These are phyloP conservation scores for Chytridium lagenaria DNA, from an alignment of 371 early-diverging fungal genomes.

Conservation along the genomic window DNA sequence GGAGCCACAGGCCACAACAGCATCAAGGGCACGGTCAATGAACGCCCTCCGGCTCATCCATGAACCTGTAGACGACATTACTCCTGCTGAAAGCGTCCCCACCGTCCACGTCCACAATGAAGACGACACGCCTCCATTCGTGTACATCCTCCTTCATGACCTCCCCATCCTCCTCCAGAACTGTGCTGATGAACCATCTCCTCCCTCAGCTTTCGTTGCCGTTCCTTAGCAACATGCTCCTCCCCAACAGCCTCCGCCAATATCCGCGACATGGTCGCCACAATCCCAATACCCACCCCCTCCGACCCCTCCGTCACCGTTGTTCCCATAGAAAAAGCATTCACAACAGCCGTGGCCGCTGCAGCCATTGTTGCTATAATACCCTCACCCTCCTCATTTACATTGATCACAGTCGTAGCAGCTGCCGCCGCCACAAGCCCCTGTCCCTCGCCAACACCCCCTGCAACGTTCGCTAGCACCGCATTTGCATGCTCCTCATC, in stretches of 20 bases:
- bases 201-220: slow-evolving; percentile 3
- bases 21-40: slow-evolving; percentile 29
- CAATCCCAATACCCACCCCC: neutral
- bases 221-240: neutral
- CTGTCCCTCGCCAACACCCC: neutral
- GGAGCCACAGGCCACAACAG: slow-evolving; percentile 29
- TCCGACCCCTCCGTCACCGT: neutral
- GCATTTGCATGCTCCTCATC: slow-evolving; percentile 32
- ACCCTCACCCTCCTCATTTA: neutral
- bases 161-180: neutral
- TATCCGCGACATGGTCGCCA: slow-evolving; percentile 2
- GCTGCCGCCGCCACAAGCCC: neutral
- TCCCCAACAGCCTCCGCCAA: slow-evolving; percentile 17
- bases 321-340: neutral
- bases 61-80: neutral
- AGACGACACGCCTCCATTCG: slow-evolving; percentile 2
- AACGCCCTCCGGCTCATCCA: slow-evolving; percentile 23
- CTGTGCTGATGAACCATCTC: neutral
- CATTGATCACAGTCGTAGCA: neutral
- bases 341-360: neutral
- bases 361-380: neutral
- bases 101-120: slow-evolving; percentile 8
- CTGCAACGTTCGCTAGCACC: neutral
- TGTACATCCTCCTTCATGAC: neutral
- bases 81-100: slow-evolving; percentile 5